These are phyloP conservation scores for Botrytis porri DNA, from an alignment of 2,329 filamentous ascomycete species.

Conservation along the genomic window DNA sequence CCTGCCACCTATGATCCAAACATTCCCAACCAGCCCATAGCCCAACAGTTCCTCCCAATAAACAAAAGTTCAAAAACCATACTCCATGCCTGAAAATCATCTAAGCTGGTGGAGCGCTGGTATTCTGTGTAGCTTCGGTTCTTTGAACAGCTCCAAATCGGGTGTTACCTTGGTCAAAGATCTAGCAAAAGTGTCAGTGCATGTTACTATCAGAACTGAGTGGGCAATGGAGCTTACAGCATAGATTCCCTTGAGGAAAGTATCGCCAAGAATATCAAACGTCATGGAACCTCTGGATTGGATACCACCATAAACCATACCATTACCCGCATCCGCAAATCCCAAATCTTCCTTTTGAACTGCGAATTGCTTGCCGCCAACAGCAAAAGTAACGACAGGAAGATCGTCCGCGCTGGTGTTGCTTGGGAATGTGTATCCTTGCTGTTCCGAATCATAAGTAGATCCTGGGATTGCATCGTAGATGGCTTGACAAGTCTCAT, in stretches of 20 bases:
- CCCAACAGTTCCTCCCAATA: not conserved
- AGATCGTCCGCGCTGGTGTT: slow-evolving; percentile 50
- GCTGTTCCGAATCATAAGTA: slow-evolving; percentile 51
- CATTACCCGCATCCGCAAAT: slow-evolving; percentile 52
- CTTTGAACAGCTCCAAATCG: slow-evolving; percentile 56
- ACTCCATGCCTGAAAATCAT: not conserved
- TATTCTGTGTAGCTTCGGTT: slow-evolving; percentile 35
- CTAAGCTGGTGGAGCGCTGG: slow-evolving; percentile 31
- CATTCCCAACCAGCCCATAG: not conserved
- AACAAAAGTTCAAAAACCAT: not conserved
- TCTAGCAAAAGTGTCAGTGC: slow-evolving; percentile 38
- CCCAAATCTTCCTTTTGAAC: slow-evolving; percentile 59
- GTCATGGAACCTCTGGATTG: slow-evolving; percentile 53
- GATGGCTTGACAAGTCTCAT: slow-evolving; percentile 57
- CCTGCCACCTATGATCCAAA: not conserved
- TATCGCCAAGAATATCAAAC: slow-evolving; percentile 58
- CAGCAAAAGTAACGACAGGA: slow-evolving; percentile 59
- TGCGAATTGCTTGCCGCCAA: slow-evolving; percentile 57
- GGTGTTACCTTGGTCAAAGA: slow-evolving; percentile 57
- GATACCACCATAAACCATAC: slow-evolving; percentile 57
- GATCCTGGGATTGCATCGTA: slow-evolving; percentile 63
- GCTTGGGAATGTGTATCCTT: slow-evolving; percentile 64
- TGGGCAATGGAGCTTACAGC: slow-evolving; percentile 43
- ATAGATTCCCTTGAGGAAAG: slow-evolving; percentile 58
- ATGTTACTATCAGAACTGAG: not conserved